phyloP scores from a whole-genome alignment of 768 basidiomycete genomes.

The Coprinellus micaceus region DNA sequence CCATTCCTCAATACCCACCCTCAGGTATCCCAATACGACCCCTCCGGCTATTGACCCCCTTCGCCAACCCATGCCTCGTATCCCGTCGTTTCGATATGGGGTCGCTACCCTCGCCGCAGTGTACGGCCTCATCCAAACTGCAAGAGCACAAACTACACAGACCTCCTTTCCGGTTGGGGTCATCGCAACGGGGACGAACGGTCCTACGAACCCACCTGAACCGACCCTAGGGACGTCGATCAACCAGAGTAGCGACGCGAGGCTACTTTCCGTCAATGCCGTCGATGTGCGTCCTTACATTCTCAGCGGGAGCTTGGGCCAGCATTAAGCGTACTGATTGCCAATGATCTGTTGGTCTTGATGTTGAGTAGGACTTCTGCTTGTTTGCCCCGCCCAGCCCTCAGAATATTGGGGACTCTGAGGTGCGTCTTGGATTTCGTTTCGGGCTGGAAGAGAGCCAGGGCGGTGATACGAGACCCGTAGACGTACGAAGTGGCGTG shows the following conservation, averaged over 20 bases:
- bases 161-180: constrained; percentile 25
- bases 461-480: background rate
- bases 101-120: no score
- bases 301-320: no score
- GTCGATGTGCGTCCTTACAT: constrained; percentile 30
- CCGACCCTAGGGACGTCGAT: constrained; percentile 37
- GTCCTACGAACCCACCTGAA: constrained; percentile 37
- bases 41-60: no score
- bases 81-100: no score
- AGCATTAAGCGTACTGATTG: no score
- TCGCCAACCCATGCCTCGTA: no score
- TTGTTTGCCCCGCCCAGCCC: constrained; percentile 37
- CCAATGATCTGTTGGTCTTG: background rate
- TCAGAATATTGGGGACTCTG: constrained; percentile 34
- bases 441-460: background rate
- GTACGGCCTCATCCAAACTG: background rate
- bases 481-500: constrained; percentile 43
- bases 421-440: constrained; percentile 23
- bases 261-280: constrained; percentile 37
- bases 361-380: constrained; percentile 35
- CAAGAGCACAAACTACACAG: background rate
- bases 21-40: no score
- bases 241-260: constrained; percentile 39
- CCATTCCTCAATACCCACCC: no score
- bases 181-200: constrained; percentile 39